Evolutionary conservation across 2,329 filamentous ascomycete species (phyloP), one percentile per base, ranked within the genome.

Genomic region (Ceratocystis diversiconidia): DNA sequence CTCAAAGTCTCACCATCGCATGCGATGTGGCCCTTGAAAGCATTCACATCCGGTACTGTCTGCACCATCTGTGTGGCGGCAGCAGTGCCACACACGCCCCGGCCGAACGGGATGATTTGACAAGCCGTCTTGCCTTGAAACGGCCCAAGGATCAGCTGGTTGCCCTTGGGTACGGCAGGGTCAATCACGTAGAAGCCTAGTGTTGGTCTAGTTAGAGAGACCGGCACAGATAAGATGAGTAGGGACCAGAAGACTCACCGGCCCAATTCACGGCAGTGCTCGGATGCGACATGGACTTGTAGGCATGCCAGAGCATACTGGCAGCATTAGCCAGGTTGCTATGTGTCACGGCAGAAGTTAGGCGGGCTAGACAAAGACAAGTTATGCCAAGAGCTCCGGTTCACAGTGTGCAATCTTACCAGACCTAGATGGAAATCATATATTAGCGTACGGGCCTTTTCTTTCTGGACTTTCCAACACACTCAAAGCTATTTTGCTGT

Each of bases 51-150:
- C 12, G 78, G 75, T 0, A 87, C 81, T 5, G 91, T 73, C 75
- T 89, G 86, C 10, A 88, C 91, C 67, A 75, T 72, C 57, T 75
- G 75, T 2, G 77, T 80, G 28, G 79, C 72, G 1, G 88, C 89
- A 0, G 88, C 88, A 5, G 82, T 76, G 2, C 89, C 89, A 73
- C 89, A 92, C 4, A 94, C 89, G 36, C 89, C 89, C 52, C 82
- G 80, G 7, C 85, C 84, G 68, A 91, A 88, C 5, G 78, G 75
- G 70, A 94, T 92, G 17, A 81, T 86, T 74, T 94, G 89, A 72
- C 89, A 94, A 7, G 89, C 89, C 2, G 86, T 83, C 72, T 90
- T 88, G 69, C 89, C 89, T 70, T 90, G 86, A 74, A 92, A 92
- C 0, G 89, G 89, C 0, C 87, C 89, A 1, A 92, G 82, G 69